Percentiles rank a stretch among this genome's conserved stretches.
phyloP scores from a whole-genome alignment of 768 basidiomycete species.

The Thelephora ganbajun region DNA sequence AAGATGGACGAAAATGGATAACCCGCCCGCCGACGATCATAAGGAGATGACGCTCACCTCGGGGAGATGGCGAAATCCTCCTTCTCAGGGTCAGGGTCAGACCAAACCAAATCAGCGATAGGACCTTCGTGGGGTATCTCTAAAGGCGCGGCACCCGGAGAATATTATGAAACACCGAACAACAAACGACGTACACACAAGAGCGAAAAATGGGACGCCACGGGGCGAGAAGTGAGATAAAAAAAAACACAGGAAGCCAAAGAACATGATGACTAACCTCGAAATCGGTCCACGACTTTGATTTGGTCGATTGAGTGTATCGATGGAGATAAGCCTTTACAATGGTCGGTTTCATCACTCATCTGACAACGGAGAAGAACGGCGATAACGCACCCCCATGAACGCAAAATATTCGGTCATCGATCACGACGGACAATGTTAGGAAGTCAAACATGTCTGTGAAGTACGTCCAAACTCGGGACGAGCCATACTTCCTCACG shows the following conservation, averaged over 20 bases:
- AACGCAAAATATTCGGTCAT: slow-evolving; percentile 98
- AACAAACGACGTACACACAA: background rate
- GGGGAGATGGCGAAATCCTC: slow-evolving; percentile 99
- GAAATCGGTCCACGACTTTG: slow-evolving; percentile 96
- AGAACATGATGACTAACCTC: too few species aligned
- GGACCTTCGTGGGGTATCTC: slow-evolving; percentile 99
- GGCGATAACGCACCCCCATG: slow-evolving; percentile 64
- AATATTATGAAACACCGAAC: background rate
- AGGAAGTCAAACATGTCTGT: slow-evolving; percentile 99
- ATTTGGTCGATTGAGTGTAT: slow-evolving; percentile 99
- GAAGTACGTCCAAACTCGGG: slow-evolving; percentile 97
- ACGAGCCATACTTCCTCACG: slow-evolving; percentile 89
- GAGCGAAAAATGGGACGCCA: slow-evolving; percentile 1
- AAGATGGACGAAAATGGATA: slow-evolving; percentile 3
- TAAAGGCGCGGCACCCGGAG: slow-evolving; percentile 15
- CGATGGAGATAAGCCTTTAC: slow-evolving; percentile 82
- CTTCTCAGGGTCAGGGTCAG: slow-evolving; percentile 97
- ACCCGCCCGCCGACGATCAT: slow-evolving; percentile 6
- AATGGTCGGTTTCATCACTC: slow-evolving; percentile 3
- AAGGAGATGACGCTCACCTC: slow-evolving; percentile 37
- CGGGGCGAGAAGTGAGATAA: slow-evolving; percentile 1
- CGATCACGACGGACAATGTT: slow-evolving; percentile 94
- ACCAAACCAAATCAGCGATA: slow-evolving; percentile 99
- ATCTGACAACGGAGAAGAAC: background rate
- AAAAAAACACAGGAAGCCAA: background rate